Conservation (phyloP, 2,329 filamentous ascomycete species). For the Reticulascus tulasneorum region DNA sequence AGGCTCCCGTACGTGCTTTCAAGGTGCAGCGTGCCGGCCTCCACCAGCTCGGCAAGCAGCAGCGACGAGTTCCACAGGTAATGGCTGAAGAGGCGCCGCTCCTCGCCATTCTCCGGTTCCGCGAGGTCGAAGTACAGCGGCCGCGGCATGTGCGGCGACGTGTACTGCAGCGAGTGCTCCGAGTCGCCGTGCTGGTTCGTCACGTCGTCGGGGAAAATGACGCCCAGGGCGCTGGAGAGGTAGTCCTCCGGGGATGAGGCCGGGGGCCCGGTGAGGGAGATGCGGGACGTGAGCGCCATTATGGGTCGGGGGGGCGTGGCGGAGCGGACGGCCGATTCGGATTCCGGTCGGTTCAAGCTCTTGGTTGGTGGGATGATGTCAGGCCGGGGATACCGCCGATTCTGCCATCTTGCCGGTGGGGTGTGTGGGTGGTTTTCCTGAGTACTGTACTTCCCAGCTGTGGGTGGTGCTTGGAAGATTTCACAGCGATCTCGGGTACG, state of each 20-base stretch:
- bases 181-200: conserved; percentile 63
- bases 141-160: conserved; percentile 44
- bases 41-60: conserved; percentile 51
- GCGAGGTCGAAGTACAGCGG: conserved; percentile 41
- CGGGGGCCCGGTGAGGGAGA: conserved; percentile 34
- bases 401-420: too few relatives aligned
- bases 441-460: too few relatives aligned
- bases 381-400: too few relatives aligned
- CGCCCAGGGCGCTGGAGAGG: conserved; percentile 53
- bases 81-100: conserved; percentile 63
- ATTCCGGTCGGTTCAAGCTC: too few relatives aligned
- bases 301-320: background rate
- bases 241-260: conserved; percentile 52
- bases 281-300: conserved; percentile 46
- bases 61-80: conserved; percentile 69
- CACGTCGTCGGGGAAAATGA: conserved; percentile 66
- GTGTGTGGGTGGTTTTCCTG: too few relatives aligned
- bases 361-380: too few relatives aligned
- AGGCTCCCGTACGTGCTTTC: conserved; percentile 2
- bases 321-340: too few relatives aligned
- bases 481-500: too few relatives aligned
- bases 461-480: too few relatives aligned
- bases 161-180: conserved; percentile 55
- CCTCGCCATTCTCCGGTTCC: conserved; percentile 46
- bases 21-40: conserved; percentile 39